Evolutionary conservation across 306 rosid genomes (phyloP).

Genomic region (Oemleria cerasiformis): DNA sequence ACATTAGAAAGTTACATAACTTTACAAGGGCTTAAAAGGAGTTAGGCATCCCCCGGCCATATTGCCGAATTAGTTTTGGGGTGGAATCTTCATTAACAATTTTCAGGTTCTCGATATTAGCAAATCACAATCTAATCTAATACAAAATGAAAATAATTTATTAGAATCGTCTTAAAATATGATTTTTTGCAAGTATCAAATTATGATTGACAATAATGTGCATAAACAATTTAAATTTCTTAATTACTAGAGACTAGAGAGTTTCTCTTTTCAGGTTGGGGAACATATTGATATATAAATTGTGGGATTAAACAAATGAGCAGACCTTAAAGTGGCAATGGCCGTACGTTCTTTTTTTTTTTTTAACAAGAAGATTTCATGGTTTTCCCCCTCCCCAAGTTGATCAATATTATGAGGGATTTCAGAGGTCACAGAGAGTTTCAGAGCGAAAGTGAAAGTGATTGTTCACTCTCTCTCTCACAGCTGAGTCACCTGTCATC

Average conservation of each 20-base stretch:
- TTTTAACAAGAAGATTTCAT: conserved; percentile 11
- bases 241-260: background rate
- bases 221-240: background rate
- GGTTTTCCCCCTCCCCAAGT: conserved; percentile 5
- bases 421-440: background rate
- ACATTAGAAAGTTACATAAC: too few relatives aligned
- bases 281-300: background rate
- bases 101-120: too few relatives aligned
- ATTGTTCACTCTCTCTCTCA: background rate
- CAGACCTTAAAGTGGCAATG: conserved; percentile 6
- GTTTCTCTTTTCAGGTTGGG: background rate
- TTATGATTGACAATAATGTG: too few relatives aligned
- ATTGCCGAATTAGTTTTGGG: too few relatives aligned
- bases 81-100: background rate
- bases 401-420: conserved; percentile 11
- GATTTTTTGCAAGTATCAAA: too few relatives aligned
- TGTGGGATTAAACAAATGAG: conserved; percentile 2
- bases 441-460: conserved; percentile 24
- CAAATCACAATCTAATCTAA: background rate
- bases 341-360: conserved; percentile 8
- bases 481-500: conserved; percentile 11
- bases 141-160: too few relatives aligned
- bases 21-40: too few relatives aligned
- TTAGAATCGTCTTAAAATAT: too few relatives aligned
- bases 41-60: too few relatives aligned